Evolutionary conservation across 768 basidiomycete genomes (phyloP).

Genomic region (Suillus clintonianus): DNA sequence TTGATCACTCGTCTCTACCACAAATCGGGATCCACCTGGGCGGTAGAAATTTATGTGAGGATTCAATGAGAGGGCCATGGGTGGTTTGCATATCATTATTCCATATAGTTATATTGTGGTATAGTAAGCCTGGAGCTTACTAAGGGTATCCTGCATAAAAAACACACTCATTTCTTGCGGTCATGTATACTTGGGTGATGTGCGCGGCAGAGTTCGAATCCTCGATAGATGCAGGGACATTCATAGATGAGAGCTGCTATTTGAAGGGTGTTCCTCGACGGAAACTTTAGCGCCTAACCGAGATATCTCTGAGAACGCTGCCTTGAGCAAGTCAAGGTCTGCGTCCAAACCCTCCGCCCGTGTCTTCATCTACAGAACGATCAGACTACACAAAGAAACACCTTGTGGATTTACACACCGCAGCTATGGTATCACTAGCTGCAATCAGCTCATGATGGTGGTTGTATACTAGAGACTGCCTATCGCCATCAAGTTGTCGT

Average conservation of each 20-base stretch:
- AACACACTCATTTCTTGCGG: not conserved
- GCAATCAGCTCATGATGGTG: constrained; percentile 95
- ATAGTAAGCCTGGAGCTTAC: constrained; percentile 17
- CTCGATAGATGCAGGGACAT: not conserved
- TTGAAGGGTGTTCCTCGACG: constrained; percentile 36
- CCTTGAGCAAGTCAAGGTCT: constrained; percentile 78
- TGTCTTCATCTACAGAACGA: constrained; percentile 72
- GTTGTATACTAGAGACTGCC: constrained; percentile 91
- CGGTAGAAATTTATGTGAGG: constrained; percentile 41
- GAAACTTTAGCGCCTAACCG: constrained; percentile 71
- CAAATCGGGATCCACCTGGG: constrained; percentile 44
- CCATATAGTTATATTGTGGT: constrained; percentile 9
- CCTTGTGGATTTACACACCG: constrained; percentile 46
- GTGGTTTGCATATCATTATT: constrained; percentile 1
- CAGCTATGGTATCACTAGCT: constrained; percentile 88
- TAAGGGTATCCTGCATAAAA: constrained; percentile 1
- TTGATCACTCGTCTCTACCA: constrained; percentile 42
- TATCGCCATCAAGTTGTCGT: constrained; percentile 80
- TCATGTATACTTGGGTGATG: not conserved
- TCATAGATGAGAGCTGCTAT: not conserved
- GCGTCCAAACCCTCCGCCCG: constrained; percentile 84
- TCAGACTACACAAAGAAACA: constrained; percentile 6
- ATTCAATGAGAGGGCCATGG: constrained; percentile 5
- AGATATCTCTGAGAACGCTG: constrained; percentile 86
- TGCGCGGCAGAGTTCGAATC: too few relatives aligned